These are phyloP conservation scores for Ustilago lituana DNA, from an alignment of 1,284 basidiomycete species.

Conservation along the genomic window DNA sequence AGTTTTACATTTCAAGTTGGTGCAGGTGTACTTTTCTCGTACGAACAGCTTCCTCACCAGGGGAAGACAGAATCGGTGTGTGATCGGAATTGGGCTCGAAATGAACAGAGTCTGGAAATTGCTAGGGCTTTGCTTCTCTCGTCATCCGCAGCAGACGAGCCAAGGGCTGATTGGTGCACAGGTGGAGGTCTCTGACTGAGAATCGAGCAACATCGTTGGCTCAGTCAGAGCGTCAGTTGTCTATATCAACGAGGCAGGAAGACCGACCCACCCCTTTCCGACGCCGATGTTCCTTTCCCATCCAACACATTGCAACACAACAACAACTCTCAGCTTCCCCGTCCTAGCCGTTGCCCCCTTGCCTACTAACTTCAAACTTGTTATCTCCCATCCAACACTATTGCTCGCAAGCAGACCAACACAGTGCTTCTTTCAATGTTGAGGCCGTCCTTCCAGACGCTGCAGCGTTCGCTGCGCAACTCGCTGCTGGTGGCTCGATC, in stretches of 20 bases:
- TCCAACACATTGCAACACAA: neutral
- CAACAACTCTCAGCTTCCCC: neutral
- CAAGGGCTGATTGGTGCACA: neutral
- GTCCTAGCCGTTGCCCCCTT: neutral
- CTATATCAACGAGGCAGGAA: neutral
- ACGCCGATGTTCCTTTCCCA: slow-evolving; percentile 1
- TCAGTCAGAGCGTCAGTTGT: neutral
- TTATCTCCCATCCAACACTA: neutral
- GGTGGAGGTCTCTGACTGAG: neutral
- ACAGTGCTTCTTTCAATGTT: slow-evolving; percentile 15
- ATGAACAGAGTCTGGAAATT: neutral
- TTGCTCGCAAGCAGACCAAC: slow-evolving; percentile 1
- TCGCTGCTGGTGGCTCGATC: slow-evolving; percentile 48
- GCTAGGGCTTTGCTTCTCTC: neutral
- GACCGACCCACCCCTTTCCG: neutral
- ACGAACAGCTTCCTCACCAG: no score
- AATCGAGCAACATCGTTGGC: no score
- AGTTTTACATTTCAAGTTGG: neutral
- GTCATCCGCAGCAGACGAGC: neutral
- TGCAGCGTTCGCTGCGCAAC: slow-evolving; percentile 41
- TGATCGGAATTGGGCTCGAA: neutral
- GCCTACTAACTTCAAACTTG: neutral
- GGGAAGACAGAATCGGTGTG: neutral
- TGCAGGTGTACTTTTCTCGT: neutral
- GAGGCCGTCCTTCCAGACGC: slow-evolving; percentile 46